Percentiles rank a stretch among this genome's conserved stretches.
Conservation (phyloP, 495 filamentous ascomycete species). For the Penicillium argentinense region DNA sequence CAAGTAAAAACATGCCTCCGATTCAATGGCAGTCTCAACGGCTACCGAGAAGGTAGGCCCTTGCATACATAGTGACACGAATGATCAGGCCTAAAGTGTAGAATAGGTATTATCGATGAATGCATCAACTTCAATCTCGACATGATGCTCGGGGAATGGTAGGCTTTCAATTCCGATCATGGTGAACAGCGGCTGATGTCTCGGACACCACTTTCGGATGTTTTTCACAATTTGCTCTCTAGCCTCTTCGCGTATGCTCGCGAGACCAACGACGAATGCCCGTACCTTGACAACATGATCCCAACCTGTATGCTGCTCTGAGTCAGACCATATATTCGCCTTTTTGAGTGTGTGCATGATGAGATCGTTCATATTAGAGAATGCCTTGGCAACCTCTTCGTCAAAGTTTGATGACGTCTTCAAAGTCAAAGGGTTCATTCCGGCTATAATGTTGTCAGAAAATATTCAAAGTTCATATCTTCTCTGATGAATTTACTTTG, state of each 20-base stretch:
- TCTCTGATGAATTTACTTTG: too few relatives aligned
- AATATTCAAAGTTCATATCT: too few relatives aligned
- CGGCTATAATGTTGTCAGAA: too few relatives aligned
- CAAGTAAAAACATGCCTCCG: too few relatives aligned
- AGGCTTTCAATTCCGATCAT: constrained; percentile 14
- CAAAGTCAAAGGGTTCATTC: constrained; percentile 11
- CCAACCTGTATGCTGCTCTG: constrained; percentile 6
- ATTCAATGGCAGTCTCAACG: too few relatives aligned
- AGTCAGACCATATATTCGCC: background rate
- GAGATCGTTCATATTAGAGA: constrained; percentile 14
- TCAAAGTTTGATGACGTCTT: constrained; percentile 8
- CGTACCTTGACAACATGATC: constrained; percentile 13
- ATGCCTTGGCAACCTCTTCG: constrained; percentile 17
- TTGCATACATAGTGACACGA: too few relatives aligned
- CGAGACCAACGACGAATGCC: constrained; percentile 10
- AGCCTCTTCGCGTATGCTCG: constrained; percentile 1
- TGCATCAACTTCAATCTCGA: constrained; percentile 19
- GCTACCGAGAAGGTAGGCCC: too few relatives aligned
- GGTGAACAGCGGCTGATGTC: constrained; percentile 14
- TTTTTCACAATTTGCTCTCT: constrained; percentile 14
- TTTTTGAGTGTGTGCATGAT: constrained; percentile 12
- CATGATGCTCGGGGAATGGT: constrained; percentile 15
- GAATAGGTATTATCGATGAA: constrained; percentile 1
- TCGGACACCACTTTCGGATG: constrained; percentile 14
- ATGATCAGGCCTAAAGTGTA: too few relatives aligned